A percentile compares a stretch with the other conserved stretches of the same genome.
Evolutionary conservation across 208 protist genomes (phyloP).

Genomic region (Trypanosoma scelopori): DNA sequence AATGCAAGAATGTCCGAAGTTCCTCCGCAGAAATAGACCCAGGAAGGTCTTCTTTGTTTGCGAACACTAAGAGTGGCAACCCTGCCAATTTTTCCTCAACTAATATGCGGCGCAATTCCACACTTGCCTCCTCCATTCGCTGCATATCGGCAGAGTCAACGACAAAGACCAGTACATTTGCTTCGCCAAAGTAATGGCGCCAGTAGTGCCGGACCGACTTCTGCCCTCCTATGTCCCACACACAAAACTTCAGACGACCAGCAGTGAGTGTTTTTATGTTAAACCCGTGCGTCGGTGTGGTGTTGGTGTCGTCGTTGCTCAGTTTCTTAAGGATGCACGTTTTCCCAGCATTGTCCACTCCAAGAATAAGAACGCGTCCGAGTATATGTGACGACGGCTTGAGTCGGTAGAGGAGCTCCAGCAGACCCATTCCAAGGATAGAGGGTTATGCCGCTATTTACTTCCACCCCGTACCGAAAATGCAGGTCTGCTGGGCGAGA

Average conservation of each 20-base stretch:
- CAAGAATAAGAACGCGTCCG: constrained; percentile 92
- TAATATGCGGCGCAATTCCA: constrained; percentile 88
- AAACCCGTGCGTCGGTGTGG: constrained; percentile 97
- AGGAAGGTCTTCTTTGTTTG: constrained; percentile 97
- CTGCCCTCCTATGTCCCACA: constrained; percentile 98
- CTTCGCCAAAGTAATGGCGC: constrained; percentile 96
- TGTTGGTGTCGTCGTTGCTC: constrained; percentile 91
- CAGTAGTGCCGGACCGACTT: constrained; percentile 95
- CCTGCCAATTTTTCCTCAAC: constrained; percentile 94
- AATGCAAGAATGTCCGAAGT: constrained; percentile 62
- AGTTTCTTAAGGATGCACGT: constrained; percentile 95
- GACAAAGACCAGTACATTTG: constrained; percentile 94
- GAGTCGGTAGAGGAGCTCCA: constrained; percentile 86
- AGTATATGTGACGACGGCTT: constrained; percentile 75
- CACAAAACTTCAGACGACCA: constrained; percentile 94
- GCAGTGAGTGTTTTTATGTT: constrained; percentile 95
- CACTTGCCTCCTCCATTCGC: constrained; percentile 88
- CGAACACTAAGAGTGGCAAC: constrained; percentile 94
- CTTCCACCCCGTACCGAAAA: background rate
- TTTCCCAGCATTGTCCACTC: constrained; percentile 98
- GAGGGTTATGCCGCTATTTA: background rate
- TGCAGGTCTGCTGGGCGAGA: no score
- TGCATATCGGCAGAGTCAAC: constrained; percentile 90
- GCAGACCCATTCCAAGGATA: constrained; percentile 78
- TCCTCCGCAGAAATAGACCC: constrained; percentile 77